Evolutionary conservation across 768 basidiomycete genomes (phyloP).

Genomic region (Suillus decipiens): DNA sequence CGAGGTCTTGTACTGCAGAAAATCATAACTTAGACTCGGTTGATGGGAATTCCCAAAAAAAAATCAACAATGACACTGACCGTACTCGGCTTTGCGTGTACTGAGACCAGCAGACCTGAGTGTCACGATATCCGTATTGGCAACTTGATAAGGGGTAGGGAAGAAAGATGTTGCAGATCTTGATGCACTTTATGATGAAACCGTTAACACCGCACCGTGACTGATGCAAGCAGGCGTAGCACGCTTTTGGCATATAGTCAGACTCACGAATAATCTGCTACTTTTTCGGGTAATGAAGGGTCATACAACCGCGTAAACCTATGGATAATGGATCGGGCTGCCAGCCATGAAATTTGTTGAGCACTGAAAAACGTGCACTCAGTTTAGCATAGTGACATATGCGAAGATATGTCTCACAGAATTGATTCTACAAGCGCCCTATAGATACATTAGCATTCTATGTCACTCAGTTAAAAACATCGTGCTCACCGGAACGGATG

Average conservation of each 20-base stretch:
- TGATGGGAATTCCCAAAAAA: neutral
- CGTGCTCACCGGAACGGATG: constrained; percentile 75
- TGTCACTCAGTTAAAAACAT: constrained; percentile 10
- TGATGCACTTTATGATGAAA: constrained; percentile 11
- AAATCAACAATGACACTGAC: constrained; percentile 39
- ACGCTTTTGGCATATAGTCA: neutral
- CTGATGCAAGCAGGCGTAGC: neutral
- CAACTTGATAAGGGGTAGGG: constrained; percentile 72
- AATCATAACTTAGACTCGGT: neutral
- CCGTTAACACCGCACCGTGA: constrained; percentile 3
- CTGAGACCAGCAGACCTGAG: constrained; percentile 79
- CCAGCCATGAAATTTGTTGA: constrained; percentile 86
- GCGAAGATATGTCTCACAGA: constrained; percentile 45
- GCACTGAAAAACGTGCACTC: constrained; percentile 41
- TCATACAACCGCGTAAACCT: constrained; percentile 78
- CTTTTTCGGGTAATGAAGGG: constrained; percentile 69
- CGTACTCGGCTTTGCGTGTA: constrained; percentile 87
- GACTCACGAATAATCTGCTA: constrained; percentile 50
- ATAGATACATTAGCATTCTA: constrained; percentile 1
- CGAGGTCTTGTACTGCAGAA: constrained; percentile 70
- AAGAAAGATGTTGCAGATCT: constrained; percentile 49
- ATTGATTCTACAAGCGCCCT: constrained; percentile 76
- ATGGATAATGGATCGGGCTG: constrained; percentile 81
- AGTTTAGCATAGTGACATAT: neutral
- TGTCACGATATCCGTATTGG: constrained; percentile 53